Conservation (phyloP, 176 grass and related monocot species). For the Musa beccarii region DNA sequence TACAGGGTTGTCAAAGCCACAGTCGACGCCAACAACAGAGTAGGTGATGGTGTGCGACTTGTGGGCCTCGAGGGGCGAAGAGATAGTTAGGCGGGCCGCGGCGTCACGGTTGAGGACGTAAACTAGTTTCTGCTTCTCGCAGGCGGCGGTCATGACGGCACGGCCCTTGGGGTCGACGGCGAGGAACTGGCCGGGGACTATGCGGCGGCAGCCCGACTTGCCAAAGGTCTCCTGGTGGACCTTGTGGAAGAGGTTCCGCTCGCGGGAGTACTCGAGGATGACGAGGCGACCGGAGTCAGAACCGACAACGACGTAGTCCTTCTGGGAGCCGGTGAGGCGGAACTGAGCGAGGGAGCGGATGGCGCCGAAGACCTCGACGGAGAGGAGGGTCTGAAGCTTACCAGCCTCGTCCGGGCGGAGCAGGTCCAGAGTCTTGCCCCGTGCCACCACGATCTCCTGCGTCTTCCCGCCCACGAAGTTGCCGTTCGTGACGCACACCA, state of each 20-base stretch:
- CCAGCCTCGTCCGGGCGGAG: constrained; percentile 74
- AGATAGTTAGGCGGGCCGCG: constrained; percentile 75
- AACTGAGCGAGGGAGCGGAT: constrained; percentile 95
- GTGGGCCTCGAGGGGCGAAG: constrained; percentile 87
- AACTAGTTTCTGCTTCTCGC: constrained; percentile 97
- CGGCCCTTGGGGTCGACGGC: constrained; percentile 92
- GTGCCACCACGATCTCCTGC: constrained; percentile 79
- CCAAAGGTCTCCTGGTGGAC: constrained; percentile 98
- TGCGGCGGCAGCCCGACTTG: constrained; percentile 87
- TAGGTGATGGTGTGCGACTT: constrained; percentile 88
- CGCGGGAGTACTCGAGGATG: constrained; percentile 87
- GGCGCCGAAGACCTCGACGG: constrained; percentile 85
- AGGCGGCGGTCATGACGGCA: constrained; percentile 69
- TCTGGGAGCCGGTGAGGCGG: constrained; percentile 86
- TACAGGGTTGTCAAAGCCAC: constrained; percentile 85
- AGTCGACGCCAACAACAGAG: constrained; percentile 67
- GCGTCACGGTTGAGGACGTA: constrained; percentile 89
- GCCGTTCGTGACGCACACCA: constrained; percentile 67
- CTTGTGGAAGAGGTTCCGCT: constrained; percentile 80
- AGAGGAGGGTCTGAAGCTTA: constrained; percentile 74
- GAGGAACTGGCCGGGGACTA: constrained; percentile 84
- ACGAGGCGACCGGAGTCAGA: constrained; percentile 89
- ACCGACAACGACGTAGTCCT: constrained; percentile 87
- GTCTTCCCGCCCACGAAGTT: constrained; percentile 84
- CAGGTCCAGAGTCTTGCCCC: constrained; percentile 64